A percentile compares a stretch with the other conserved stretches of the same genome.
Conservation (phyloP, 163 green algal species). For the Coccomyxa subellipsoidea region DNA sequence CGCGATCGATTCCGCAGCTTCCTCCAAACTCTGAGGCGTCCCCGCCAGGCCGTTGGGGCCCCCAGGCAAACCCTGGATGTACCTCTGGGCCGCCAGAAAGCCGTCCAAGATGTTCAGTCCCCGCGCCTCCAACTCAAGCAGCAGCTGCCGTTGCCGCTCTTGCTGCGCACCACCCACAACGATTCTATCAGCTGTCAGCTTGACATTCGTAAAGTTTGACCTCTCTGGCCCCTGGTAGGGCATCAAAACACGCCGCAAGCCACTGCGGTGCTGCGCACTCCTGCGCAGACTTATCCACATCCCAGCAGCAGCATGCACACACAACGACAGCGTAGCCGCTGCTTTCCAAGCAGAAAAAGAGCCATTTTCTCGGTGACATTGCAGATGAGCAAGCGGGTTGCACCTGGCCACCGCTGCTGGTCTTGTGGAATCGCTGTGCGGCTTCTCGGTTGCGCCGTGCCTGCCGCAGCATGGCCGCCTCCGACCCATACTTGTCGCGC, state of each 20-base stretch:
- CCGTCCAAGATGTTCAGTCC: neutral
- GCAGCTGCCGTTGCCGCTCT: neutral
- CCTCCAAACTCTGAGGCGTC: neutral
- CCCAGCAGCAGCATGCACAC: too few relatives aligned
- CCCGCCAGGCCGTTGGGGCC: neutral
- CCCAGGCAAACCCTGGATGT: neutral
- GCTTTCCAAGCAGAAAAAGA: neutral
- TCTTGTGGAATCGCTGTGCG: neutral
- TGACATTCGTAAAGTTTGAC: too few relatives aligned
- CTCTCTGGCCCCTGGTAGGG: too few relatives aligned
- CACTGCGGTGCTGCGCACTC: too few relatives aligned
- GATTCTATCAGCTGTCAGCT: neutral
- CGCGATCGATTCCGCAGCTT: neutral
- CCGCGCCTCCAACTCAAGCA: neutral
- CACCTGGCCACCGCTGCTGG: neutral
- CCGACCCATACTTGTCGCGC: neutral
- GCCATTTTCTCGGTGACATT: neutral
- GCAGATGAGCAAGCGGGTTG: neutral
- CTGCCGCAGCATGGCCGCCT: neutral
- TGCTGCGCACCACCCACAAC: neutral
- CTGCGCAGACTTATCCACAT: too few relatives aligned
- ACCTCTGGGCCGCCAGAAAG: neutral
- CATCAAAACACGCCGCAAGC: too few relatives aligned
- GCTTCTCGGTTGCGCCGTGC: neutral
- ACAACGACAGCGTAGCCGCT: too few relatives aligned